phyloP scores from a whole-genome alignment of 176 grass and related monocot genomes.

The Oryza rufipogon region DNA sequence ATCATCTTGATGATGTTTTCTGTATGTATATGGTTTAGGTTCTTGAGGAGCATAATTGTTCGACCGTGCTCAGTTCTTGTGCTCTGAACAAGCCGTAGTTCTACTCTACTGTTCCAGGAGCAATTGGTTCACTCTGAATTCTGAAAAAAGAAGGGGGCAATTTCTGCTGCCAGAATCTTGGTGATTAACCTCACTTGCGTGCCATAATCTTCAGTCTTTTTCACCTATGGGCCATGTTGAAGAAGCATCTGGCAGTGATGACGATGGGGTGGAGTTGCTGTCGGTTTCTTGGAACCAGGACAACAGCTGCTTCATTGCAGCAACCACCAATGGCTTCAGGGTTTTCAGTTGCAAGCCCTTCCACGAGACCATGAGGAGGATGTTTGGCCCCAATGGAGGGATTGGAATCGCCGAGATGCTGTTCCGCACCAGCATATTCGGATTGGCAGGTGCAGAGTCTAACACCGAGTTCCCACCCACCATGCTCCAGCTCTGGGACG shows the following conservation, averaged over 20 bases:
- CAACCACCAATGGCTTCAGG: slow-evolving; percentile 62
- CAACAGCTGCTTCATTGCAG: slow-evolving; percentile 57
- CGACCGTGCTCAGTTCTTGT: too few relatives aligned
- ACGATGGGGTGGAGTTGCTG: slow-evolving; percentile 34
- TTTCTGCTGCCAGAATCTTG: too few relatives aligned
- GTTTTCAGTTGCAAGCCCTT: slow-evolving; percentile 58
- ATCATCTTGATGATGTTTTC: too few relatives aligned
- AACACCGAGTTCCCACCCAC: slow-evolving; percentile 42
- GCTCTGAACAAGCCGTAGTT: too few relatives aligned
- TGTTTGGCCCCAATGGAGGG: slow-evolving; percentile 44
- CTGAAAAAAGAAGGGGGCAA: too few relatives aligned
- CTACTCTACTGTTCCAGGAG: too few relatives aligned
- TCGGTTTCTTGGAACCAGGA: slow-evolving; percentile 82
- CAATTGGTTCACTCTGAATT: too few relatives aligned
- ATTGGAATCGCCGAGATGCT: slow-evolving; percentile 70
- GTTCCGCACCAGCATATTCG: slow-evolving; percentile 53
- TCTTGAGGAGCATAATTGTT: too few relatives aligned
- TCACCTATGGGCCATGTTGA: slow-evolving; percentile 24
- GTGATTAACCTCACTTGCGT: too few relatives aligned
- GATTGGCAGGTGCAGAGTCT: slow-evolving; percentile 38
- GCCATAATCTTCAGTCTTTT: too few relatives aligned
- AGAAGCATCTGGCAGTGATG: background rate
- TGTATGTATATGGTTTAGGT: too few relatives aligned
- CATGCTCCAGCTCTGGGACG: slow-evolving; percentile 56
- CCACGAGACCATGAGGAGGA: slow-evolving; percentile 59